Percentiles rank a stretch among this genome's conserved stretches.
Evolutionary conservation across 768 basidiomycete species (phyloP).

Genomic region (Leucogyrophana mollusca): DNA sequence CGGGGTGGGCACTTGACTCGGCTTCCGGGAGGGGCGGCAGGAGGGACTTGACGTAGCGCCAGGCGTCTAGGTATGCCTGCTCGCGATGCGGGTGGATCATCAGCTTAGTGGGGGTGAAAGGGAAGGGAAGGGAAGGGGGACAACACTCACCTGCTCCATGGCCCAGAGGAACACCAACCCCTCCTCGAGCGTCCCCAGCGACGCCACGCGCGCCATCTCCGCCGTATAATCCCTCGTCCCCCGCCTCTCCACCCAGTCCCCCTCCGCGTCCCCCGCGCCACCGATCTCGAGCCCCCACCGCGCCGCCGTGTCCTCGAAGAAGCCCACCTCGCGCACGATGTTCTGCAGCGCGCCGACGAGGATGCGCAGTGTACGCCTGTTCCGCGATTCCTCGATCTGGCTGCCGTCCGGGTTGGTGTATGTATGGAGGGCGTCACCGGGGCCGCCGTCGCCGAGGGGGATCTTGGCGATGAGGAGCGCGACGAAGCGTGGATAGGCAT

Average conservation of each 20-base stretch:
- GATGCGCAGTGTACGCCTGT: constrained; percentile 39
- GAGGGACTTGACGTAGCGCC: constrained; percentile 46
- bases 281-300: constrained; percentile 45
- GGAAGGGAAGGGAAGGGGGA: no score
- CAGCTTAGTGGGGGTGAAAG: no score
- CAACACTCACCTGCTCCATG: constrained; percentile 74
- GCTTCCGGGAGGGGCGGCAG: constrained; percentile 6
- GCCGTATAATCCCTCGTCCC: constrained; percentile 70
- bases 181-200: constrained; percentile 49
- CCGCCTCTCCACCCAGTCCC: constrained; percentile 49
- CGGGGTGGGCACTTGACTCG: constrained; percentile 6
- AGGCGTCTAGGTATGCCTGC: constrained; percentile 70
- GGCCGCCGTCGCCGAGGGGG: constrained; percentile 27
- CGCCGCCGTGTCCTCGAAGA: constrained; percentile 55
- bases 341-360: constrained; percentile 57
- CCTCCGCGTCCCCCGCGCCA: constrained; percentile 8
- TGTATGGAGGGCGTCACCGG: constrained; percentile 9
- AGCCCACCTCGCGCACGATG: constrained; percentile 54
- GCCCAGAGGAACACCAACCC: constrained; percentile 75
- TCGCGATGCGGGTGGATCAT: neutral
- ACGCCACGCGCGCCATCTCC: constrained; percentile 59
- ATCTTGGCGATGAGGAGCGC: constrained; percentile 62
- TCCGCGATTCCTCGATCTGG: neutral
- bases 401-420: constrained; percentile 5
- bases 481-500: constrained; percentile 73